Percentiles rank a stretch among this genome's conserved stretches.
Conservation (phyloP, 805 yeast genomes). For the Kuraishia cidri region DNA sequence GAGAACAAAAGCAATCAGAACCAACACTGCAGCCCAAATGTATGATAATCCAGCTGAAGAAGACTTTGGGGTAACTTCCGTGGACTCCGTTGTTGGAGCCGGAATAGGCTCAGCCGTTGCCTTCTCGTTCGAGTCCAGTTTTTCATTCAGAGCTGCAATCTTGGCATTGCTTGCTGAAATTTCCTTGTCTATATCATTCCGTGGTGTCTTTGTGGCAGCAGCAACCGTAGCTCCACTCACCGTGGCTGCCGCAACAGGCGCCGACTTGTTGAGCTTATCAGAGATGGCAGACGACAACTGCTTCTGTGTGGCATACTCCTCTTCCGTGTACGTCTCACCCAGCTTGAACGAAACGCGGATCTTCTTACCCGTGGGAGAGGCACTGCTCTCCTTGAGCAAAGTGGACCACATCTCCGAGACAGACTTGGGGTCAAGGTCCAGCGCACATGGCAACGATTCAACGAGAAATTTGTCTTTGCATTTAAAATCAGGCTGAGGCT, state of each 20-base stretch:
- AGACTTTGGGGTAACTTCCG: background rate
- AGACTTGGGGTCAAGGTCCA: conserved; percentile 40
- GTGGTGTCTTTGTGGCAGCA: too few species aligned
- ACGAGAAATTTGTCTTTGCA: conserved; percentile 91
- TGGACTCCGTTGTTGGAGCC: too few species aligned
- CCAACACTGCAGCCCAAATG: conserved; percentile 1
- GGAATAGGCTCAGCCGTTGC: conserved; percentile 2
- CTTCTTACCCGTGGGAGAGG: conserved; percentile 5
- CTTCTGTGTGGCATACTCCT: conserved; percentile 2
- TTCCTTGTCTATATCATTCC: background rate
- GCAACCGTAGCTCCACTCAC: too few species aligned
- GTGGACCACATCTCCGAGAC: conserved; percentile 70
- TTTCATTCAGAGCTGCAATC: conserved; percentile 4
- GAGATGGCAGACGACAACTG: conserved; percentile 1
- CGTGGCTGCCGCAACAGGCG: too few species aligned
- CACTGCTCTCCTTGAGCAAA: conserved; percentile 44
- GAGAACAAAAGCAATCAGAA: conserved; percentile 3
- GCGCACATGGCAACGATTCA: conserved; percentile 73
- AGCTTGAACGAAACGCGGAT: conserved; percentile 7
- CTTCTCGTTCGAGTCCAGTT: conserved; percentile 3
- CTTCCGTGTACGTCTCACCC: conserved; percentile 1
- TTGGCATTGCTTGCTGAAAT: conserved; percentile 5
- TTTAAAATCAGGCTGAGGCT: conserved; percentile 64
- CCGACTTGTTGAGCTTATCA: too few species aligned
- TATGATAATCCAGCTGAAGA: background rate